Base-by-base conservation (phyloP, 768 basidiomycete species). In the Lepiota brunneoincarnata region DNA sequence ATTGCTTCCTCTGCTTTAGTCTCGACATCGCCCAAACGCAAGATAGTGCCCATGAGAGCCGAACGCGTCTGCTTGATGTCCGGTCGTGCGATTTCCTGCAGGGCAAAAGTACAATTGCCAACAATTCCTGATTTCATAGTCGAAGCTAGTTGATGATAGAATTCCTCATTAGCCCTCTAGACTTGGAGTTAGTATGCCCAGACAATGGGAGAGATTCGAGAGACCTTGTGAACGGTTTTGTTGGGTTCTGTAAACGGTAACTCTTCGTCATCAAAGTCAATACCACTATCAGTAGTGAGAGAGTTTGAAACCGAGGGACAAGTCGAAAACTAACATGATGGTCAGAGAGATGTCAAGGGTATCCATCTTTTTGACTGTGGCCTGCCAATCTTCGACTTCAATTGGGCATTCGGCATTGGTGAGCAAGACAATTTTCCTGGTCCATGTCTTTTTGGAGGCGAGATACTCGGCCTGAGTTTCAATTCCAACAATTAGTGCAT, bases 321-420 rank as follows among this genome's bases (percentile, higher is more conserved):
- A 1, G 7, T 34, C 38, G 48, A 34, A 37, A 26, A 67, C 75
- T 50, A 59, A 96, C 95, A 97, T 75, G 50, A 97, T 73, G 2
- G 83, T 82, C 41, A 95, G 63, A 10, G 71, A 67, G 35, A 94
- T 72, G 4, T 77, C 74, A 21, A 83, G 64, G 3, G 66, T 67
- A 46, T 86, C 77, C 73, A 98, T 81, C 61, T 87, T 87, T 39
- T 73, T 64, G 41, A 79, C 80, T 1, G 83, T 88, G 0, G 69
- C 73, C 60, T 91, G 83, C 87, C 90, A 91, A 57, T 90, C 82
- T 60, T 88, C 87, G 2, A 84, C 63, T 61, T 89, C 84, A 51
- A 89, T 82, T 2, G 81, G 82, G 35, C 75, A 82, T 69, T 89
- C 84, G 60, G 87, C 95, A 62, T 98, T 93, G 0, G 96, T 98